phyloP scores from a whole-genome alignment of 768 basidiomycete genomes.

The Daedalea quercina region DNA sequence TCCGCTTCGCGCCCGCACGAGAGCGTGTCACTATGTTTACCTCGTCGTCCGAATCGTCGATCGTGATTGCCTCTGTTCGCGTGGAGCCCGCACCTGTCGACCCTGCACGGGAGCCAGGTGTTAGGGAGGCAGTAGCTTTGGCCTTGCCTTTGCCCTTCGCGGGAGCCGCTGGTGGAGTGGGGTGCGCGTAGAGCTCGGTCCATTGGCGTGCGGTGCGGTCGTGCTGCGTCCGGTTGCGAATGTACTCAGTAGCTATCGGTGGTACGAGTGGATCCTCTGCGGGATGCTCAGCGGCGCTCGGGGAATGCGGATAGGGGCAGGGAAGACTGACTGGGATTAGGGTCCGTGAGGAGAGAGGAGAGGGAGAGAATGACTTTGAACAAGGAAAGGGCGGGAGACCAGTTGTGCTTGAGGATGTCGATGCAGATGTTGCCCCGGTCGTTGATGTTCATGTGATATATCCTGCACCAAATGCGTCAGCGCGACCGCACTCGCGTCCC shows the following conservation, averaged over 20 bases:
- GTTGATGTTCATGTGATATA: constrained; percentile 89
- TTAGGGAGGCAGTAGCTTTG: not conserved
- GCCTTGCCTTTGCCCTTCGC: constrained; percentile 11
- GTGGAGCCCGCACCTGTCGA: constrained; percentile 4
- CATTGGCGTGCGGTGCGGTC: constrained; percentile 75
- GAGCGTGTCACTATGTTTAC: not conserved
- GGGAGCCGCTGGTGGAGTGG: constrained; percentile 23
- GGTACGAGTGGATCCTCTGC: constrained; percentile 76
- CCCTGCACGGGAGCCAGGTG: not conserved
- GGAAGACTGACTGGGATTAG: constrained; percentile 71
- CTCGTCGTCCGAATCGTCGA: constrained; percentile 24
- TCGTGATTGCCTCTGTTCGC: constrained; percentile 14
- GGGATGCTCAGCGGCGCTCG: constrained; percentile 1
- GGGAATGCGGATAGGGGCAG: not conserved
- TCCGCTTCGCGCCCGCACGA: constrained; percentile 13
- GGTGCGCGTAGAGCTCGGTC: constrained; percentile 67
- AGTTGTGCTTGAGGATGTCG: constrained; percentile 88
- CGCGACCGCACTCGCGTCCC: too few species aligned
- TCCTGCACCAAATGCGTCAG: constrained; percentile 32
- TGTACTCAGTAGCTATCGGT: constrained; percentile 64
- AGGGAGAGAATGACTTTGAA: constrained; percentile 94
- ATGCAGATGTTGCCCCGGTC: constrained; percentile 77
- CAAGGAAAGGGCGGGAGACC: constrained; percentile 90
- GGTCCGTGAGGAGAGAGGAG: constrained; percentile 88
- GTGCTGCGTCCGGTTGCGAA: constrained; percentile 58